Conservation (phyloP, 208 protist genomes). For the Wallacemonas sp. region DNA sequence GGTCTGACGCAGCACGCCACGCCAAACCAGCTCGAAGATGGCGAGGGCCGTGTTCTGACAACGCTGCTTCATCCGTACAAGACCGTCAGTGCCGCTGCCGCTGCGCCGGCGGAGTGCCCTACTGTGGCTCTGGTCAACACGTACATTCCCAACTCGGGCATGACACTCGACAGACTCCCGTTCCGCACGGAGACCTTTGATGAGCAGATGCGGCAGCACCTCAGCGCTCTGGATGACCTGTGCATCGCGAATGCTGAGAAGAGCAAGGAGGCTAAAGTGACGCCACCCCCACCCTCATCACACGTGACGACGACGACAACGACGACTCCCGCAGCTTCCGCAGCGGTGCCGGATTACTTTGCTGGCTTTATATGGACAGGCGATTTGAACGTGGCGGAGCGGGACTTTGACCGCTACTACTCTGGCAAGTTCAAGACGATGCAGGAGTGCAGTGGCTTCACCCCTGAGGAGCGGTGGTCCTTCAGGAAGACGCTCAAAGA, state of each 20-base stretch:
- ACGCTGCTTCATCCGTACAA: constrained; percentile 54
- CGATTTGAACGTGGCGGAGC: constrained; percentile 94
- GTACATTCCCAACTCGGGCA: constrained; percentile 94
- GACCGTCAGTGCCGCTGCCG: neutral
- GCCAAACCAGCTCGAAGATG: constrained; percentile 37
- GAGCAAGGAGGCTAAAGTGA: neutral
- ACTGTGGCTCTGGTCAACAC: constrained; percentile 84
- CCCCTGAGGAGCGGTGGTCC: constrained; percentile 83
- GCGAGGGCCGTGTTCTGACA: constrained; percentile 88
- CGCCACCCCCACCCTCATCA: no score
- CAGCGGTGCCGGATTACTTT: constrained; percentile 6
- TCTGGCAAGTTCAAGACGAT: constrained; percentile 84
- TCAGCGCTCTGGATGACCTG: constrained; percentile 31
- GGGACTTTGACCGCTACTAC: constrained; percentile 92
- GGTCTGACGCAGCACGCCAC: neutral
- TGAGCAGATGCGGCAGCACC: constrained; percentile 55
- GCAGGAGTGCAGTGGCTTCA: constrained; percentile 92
- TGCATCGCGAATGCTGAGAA: constrained; percentile 23
- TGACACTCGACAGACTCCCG: constrained; percentile 82
- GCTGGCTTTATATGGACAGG: constrained; percentile 91
- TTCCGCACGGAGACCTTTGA: constrained; percentile 88
- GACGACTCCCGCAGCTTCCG: no score
- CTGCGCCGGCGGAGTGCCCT: constrained; percentile 14
- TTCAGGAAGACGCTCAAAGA: constrained; percentile 69
- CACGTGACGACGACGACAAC: no score